Evolutionary conservation across 2,329 filamentous ascomycete species (phyloP).

Genomic region (Fusarium sp.): DNA sequence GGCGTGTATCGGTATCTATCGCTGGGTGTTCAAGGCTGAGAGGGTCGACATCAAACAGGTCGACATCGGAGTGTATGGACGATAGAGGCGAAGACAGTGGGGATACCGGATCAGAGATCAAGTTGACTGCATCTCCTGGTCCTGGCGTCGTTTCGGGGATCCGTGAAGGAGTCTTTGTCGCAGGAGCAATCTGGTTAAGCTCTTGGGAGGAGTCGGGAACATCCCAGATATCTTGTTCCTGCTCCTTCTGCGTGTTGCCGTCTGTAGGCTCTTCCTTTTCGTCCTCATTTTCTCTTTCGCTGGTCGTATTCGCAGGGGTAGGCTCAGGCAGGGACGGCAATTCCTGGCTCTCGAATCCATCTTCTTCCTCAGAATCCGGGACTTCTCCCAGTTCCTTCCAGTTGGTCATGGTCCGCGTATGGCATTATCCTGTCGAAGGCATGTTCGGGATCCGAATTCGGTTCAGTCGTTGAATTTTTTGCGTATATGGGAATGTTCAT

Average conservation of each 20-base stretch:
- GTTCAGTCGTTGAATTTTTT: neutral
- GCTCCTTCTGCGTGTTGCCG: constrained; percentile 11
- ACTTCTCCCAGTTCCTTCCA: constrained; percentile 61
- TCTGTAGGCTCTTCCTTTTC: neutral
- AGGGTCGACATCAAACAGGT: constrained; percentile 35
- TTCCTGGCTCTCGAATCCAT: constrained; percentile 52
- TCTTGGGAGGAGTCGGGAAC: constrained; percentile 50
- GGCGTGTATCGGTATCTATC: neutral
- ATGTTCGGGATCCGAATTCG: constrained; percentile 8
- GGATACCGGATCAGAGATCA: constrained; percentile 8
- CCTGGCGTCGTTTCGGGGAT: constrained; percentile 9
- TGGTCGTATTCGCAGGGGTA: constrained; percentile 8
- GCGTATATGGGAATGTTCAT: neutral
- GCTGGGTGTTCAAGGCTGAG: constrained; percentile 18
- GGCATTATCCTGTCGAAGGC: constrained; percentile 42
- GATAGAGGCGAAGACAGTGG: constrained; percentile 49
- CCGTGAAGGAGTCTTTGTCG: constrained; percentile 9
- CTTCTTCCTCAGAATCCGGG: constrained; percentile 61
- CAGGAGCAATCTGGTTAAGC: neutral
- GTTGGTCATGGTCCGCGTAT: constrained; percentile 51
- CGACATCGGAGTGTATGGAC: constrained; percentile 44
- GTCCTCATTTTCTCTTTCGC: neutral
- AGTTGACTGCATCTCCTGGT: neutral
- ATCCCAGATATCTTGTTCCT: constrained; percentile 48
- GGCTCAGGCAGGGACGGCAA: constrained; percentile 14